These are phyloP conservation scores for Lathyrus oleraceus DNA, from an alignment of 306 rosid species.

Conservation along the genomic window DNA sequence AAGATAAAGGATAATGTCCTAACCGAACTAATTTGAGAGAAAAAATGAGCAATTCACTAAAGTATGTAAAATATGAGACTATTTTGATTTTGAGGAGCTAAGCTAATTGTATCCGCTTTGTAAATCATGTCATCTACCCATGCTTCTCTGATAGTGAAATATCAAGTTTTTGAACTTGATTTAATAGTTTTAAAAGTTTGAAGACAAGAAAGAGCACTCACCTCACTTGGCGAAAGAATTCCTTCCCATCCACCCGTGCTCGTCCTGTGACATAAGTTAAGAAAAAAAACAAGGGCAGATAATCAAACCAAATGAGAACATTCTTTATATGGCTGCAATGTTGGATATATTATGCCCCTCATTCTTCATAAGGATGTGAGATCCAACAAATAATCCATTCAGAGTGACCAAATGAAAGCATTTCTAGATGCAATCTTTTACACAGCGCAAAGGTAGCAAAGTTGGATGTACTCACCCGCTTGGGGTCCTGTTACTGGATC, in stretches of 20 bases:
- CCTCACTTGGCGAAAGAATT: constrained; percentile 98
- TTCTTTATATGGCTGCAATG: constrained; percentile 1
- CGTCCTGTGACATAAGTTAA: constrained; percentile 56
- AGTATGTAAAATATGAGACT: neutral
- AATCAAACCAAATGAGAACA: constrained; percentile 10
- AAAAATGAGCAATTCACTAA: neutral
- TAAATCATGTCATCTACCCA: neutral
- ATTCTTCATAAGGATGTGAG: constrained; percentile 19
- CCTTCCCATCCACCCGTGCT: constrained; percentile 93
- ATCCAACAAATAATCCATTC: constrained; percentile 15
- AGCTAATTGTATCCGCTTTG: neutral
- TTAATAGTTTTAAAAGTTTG: constrained; percentile 5
- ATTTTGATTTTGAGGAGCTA: constrained; percentile 12
- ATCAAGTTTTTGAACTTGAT: neutral
- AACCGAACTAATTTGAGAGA: neutral
- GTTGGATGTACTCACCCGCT: constrained; percentile 57
- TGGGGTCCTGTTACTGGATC: constrained; percentile 60
- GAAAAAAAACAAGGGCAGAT: neutral
- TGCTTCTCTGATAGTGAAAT: neutral
- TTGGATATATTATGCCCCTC: constrained; percentile 1
- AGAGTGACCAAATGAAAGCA: neutral
- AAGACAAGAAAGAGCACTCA: constrained; percentile 39
- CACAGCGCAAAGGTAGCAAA: neutral
- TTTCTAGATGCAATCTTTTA: constrained; percentile 26
- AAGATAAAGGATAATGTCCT: constrained; percentile 9